A percentile compares a stretch with the other conserved stretches of the same genome.
Evolutionary conservation across 1,139 yeast species (phyloP).

Genomic region (Geotrichum klebahnii): DNA sequence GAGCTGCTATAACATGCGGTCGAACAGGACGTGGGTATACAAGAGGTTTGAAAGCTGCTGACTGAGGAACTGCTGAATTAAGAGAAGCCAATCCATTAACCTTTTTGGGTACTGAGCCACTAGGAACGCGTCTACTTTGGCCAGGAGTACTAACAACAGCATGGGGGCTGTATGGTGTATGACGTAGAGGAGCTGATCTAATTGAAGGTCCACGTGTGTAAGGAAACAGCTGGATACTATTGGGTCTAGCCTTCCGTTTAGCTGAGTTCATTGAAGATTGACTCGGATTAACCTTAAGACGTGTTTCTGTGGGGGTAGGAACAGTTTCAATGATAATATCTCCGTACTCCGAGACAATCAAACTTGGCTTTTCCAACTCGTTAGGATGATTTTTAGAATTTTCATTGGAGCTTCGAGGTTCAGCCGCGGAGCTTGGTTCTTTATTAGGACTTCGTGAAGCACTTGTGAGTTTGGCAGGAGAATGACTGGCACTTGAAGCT

Average conservation of each 20-base stretch:
- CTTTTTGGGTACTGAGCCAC: neutral
- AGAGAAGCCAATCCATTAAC: neutral
- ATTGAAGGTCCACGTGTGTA: slow-evolving; percentile 18
- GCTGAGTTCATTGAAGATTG: slow-evolving; percentile 11
- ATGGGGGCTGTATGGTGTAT: slow-evolving; percentile 20
- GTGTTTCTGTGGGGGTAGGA: slow-evolving; percentile 21
- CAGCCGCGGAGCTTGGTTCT: no score
- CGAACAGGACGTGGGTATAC: neutral
- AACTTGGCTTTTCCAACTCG: neutral
- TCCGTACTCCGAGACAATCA: slow-evolving; percentile 20
- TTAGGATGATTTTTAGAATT: neutral
- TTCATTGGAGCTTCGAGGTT: no score
- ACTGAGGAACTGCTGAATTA: neutral
- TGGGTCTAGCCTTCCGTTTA: slow-evolving; percentile 15
- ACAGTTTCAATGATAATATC: slow-evolving; percentile 22
- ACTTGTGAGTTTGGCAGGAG: neutral
- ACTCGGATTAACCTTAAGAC: neutral
- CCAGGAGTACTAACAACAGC: slow-evolving; percentile 2
- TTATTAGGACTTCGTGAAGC: neutral
- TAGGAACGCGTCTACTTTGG: neutral
- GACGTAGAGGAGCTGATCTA: slow-evolving; percentile 22
- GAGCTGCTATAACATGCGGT: neutral
- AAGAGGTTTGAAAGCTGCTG: neutral
- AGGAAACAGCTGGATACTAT: slow-evolving; percentile 15
- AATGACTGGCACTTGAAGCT: neutral